These are phyloP conservation scores for Vickermania ingenoplastis DNA, from an alignment of 208 protist genomes.

Conservation along the genomic window DNA sequence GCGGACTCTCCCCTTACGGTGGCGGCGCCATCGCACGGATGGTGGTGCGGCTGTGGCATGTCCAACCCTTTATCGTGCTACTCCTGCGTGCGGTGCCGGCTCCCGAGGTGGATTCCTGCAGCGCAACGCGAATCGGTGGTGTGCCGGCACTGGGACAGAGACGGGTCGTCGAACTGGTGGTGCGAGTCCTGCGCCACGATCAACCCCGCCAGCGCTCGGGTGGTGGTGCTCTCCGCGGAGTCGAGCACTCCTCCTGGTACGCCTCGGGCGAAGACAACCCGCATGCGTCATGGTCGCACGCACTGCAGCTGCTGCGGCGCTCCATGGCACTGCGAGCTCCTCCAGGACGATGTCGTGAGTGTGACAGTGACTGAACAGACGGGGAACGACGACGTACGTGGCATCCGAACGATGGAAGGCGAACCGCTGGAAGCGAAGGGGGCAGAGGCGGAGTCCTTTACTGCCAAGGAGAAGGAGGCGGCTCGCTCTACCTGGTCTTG, in stretches of 20 bases:
- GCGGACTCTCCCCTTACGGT: neutral
- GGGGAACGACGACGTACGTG: neutral
- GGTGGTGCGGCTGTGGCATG: conserved; percentile 64
- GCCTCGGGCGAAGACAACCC: conserved; percentile 7
- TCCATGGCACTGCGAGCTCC: conserved; percentile 52
- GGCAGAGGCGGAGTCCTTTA: neutral
- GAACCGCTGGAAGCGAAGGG: neutral
- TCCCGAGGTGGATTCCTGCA: conserved; percentile 27
- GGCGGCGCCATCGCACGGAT: conserved; percentile 13
- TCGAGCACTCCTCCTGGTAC: neutral
- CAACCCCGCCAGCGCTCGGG: conserved; percentile 41
- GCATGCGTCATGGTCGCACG: conserved; percentile 19
- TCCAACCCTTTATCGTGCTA: conserved; percentile 16
- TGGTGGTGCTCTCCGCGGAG: conserved; percentile 18
- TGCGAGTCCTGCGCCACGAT: conserved; percentile 57
- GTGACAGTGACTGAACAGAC: too few species aligned
- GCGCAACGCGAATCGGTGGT: conserved; percentile 17
- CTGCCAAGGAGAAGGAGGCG: neutral
- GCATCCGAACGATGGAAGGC: neutral
- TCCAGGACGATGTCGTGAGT: conserved; percentile 11
- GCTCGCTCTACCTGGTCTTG: neutral
- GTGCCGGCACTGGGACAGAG: conserved; percentile 35
- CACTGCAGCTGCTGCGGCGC: conserved; percentile 39
- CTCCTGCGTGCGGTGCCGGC: conserved; percentile 51
- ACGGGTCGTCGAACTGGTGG: conserved; percentile 49